Evolutionary conservation across 768 basidiomycete genomes (phyloP).

Genomic region (Mycena pura): DNA sequence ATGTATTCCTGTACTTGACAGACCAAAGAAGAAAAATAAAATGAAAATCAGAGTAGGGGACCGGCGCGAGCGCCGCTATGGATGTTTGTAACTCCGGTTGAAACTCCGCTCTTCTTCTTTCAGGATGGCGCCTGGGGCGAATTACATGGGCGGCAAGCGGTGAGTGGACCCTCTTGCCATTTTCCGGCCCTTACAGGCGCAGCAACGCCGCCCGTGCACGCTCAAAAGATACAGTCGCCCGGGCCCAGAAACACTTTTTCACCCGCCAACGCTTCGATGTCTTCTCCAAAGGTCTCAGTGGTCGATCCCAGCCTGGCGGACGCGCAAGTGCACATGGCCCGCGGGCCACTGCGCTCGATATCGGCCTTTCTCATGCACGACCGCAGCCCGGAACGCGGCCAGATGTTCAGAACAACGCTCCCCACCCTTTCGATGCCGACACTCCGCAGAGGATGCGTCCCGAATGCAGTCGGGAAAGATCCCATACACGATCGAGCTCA

Average conservation of each 20-base stretch:
- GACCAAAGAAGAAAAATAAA: too few species aligned
- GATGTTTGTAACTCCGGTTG: background rate
- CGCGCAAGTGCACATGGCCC: slow-evolving; percentile 17
- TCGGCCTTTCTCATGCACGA: slow-evolving; percentile 32
- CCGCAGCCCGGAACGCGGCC: background rate
- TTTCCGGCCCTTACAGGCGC: background rate
- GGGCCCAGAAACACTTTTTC: slow-evolving; percentile 66
- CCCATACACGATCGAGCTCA: slow-evolving; percentile 30
- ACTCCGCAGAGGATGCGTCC: too few species aligned
- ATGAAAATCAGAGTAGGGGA: too few species aligned
- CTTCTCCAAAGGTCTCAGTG: slow-evolving; percentile 47
- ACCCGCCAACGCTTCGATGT: slow-evolving; percentile 64
- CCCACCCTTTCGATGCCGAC: background rate
- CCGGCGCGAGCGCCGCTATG: too few species aligned
- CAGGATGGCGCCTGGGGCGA: slow-evolving; percentile 53
- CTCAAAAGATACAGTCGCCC: slow-evolving; percentile 60
- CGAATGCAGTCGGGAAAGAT: background rate
- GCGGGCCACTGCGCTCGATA: slow-evolving; percentile 15
- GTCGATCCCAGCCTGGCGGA: slow-evolving; percentile 3
- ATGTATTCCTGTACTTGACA: too few species aligned
- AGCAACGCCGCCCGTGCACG: slow-evolving; percentile 68
- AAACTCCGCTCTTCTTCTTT: background rate
- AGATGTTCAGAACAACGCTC: background rate
- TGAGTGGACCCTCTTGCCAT: slow-evolving; percentile 28
- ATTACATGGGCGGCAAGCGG: slow-evolving; percentile 82